Base-by-base conservation (phyloP, 2,329 filamentous ascomycete genomes). In the Neophaeococcomyces aloes region DNA sequence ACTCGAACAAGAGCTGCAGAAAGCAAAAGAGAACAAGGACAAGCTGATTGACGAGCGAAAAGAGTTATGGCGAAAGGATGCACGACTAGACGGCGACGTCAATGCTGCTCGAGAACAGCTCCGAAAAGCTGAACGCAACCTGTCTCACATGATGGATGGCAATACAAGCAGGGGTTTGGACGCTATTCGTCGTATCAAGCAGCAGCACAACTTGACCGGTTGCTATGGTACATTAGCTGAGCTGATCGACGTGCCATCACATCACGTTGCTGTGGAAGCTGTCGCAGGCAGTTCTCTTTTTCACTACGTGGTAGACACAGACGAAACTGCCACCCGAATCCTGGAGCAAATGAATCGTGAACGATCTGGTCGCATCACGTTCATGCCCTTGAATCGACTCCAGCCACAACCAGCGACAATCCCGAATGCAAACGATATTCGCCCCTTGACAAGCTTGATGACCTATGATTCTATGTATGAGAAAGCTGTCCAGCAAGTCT, bases 141-240 rank as follows among this genome's bases (percentile, higher is more conserved):
- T 96, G 13, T 81, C 83, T 2, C 79, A 87, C 30, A 82, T 86
- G 57, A 93, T 96, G 79, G 91, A 98, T 59, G 78, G 83, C 48
- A 83, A 84, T 44, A 95, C 88, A 4, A 83, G 85, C 45, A 78
- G 84, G 38, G 91, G 89, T 56, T 72, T 98, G 35, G 83, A 85
- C n/a, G 82, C 85, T 2, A 83, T 98, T 14, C 80, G 86, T 43
- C 79, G 83, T 33, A 74, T 96, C 55, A 89, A 87, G 64, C 75
- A 78, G 37, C 80, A 93, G 53, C 71, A 82, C 50, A 78, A 86
- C 47, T 77, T 96, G 4, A 76, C 83, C 1, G 91, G 91, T 19
- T 86, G 91, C 1, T 93, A 94, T 59, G 91, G 93, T 38, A 94
- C 88, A 0, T 65, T 98, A 29, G 88, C 89, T 3, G 93, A 98